A percentile compares a stretch with the other conserved stretches of the same genome.
Conservation (phyloP, 2,329 filamentous ascomycete genomes). For the Colletotrichum paranaense region DNA sequence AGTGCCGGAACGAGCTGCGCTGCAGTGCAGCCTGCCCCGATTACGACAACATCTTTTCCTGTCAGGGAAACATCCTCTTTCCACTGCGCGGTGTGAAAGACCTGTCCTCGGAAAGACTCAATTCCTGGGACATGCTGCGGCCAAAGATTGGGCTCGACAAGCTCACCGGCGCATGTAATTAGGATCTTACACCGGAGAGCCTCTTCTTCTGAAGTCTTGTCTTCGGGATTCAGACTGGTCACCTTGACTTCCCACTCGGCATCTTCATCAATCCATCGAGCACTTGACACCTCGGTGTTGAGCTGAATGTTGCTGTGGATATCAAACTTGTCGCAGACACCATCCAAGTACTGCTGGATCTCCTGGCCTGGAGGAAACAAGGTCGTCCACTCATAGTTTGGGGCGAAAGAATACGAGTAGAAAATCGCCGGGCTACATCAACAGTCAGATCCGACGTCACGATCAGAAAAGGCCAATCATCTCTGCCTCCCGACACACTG, state of each 20-base stretch:
- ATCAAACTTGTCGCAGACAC: background rate
- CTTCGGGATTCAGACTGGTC: background rate
- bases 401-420: constrained; percentile 7
- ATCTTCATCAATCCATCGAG: background rate
- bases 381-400: constrained; percentile 6
- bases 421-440: background rate
- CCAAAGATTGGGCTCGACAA: background rate
- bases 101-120: constrained; percentile 10
- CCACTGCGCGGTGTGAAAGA: constrained; percentile 50
- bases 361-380: background rate
- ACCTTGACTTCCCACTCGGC: background rate
- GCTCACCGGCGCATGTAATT: background rate
- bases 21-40: constrained; percentile 66
- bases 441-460: background rate
- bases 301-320: constrained; percentile 4
- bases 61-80: constrained; percentile 58
- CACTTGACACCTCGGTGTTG: background rate
- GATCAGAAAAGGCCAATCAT: background rate
- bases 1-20: constrained; percentile 59
- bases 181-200: background rate
- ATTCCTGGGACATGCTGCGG: background rate
- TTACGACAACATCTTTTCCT: constrained; percentile 60
- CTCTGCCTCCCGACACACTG: background rate
- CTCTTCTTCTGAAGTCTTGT: background rate
- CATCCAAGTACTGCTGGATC: constrained; percentile 2